Base-by-base conservation (phyloP, 345 rosid genomes). In the Luvunga scandens region DNA sequence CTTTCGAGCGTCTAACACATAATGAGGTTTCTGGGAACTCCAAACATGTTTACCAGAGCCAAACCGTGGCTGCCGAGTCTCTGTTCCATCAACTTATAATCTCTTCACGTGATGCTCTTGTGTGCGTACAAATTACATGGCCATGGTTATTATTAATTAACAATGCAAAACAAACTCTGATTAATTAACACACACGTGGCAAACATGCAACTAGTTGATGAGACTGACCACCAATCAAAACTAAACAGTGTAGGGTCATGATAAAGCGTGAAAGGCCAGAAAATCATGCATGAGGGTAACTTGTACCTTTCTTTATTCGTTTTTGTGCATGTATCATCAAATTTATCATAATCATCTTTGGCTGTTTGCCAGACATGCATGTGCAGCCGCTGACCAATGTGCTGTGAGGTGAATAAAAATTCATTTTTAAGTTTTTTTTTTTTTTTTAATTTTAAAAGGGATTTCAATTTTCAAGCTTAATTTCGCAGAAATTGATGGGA, bases 201-300 rank as follows among this genome's bases (percentile, higher is more conserved):
- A 73, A 34, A 65, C 87, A 84, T 84, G 85, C 87, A 81, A 84
- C 77, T 77, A 66, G 31, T 24, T 30, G 62, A 39, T 50, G 14
- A 57, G 64, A 72, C 42, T 18, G 75, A 60, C 62, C 62, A 70
- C 64, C n/a, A n/a, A n/a, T 82, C 39, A 78, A 45, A 62, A 24
- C 3, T 53, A 25, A 50, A 30, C 10, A 22, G 10, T 3, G 56
- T 30, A 28, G 77, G 56, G 53, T 22, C 42, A 33, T 36, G 39
- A n/a, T 22, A 21, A 4, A 28, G 67, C 24, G 38, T n/a, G 75
- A 71, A 78, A 70, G 61, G 50, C 50, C 77, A 39, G 39, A 30
- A 30, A 50, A 61, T 34, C 27, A 66, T 3, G 70, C 62, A 65
- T 56, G 8, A 56, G 7, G 30, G 33, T 61, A 16, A 62, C 63